Conservation (phyloP, 805 yeast species). For the Naumovozyma dairenensis region DNA sequence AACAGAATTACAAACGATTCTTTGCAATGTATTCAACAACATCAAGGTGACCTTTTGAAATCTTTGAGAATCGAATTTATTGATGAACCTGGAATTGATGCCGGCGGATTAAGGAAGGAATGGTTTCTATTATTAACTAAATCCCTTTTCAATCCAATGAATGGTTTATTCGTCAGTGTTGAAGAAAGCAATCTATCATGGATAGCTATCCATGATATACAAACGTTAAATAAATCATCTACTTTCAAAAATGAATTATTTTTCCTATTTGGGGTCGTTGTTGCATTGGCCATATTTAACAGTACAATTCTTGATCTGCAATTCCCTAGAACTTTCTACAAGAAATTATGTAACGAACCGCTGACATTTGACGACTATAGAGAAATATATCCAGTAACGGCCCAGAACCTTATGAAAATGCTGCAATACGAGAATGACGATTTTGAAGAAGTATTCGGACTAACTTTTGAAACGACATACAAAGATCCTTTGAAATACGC, state of each 20-base stretch:
- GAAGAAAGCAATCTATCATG: constrained; percentile 67
- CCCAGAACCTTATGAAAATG: constrained; percentile 39
- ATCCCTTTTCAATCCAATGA: constrained; percentile 57
- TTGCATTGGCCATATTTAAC: constrained; percentile 87
- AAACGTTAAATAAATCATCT: constrained; percentile 18
- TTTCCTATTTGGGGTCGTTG: constrained; percentile 70
- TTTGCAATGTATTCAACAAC: constrained; percentile 46
- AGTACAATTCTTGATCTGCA: constrained; percentile 75
- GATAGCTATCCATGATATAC: constrained; percentile 48
- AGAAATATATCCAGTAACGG: constrained; percentile 62
- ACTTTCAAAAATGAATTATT: constrained; percentile 40
- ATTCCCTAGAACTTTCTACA: constrained; percentile 70
- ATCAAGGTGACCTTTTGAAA: constrained; percentile 56
- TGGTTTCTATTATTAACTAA: constrained; percentile 77
- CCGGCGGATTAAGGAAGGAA: constrained; percentile 88
- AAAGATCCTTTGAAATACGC: constrained; percentile 32
- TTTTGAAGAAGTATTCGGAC: constrained; percentile 39
- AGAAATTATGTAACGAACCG: constrained; percentile 51
- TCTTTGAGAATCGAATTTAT: constrained; percentile 69
- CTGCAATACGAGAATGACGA: constrained; percentile 35
- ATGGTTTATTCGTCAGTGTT: constrained; percentile 56
- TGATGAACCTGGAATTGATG: constrained; percentile 90
- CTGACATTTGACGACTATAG: constrained; percentile 53
- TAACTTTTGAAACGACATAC: constrained; percentile 54
- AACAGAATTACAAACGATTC: constrained; percentile 65